Conservation (phyloP, 352 stramenopile species). For the Thraustochytrium striatum region DNA sequence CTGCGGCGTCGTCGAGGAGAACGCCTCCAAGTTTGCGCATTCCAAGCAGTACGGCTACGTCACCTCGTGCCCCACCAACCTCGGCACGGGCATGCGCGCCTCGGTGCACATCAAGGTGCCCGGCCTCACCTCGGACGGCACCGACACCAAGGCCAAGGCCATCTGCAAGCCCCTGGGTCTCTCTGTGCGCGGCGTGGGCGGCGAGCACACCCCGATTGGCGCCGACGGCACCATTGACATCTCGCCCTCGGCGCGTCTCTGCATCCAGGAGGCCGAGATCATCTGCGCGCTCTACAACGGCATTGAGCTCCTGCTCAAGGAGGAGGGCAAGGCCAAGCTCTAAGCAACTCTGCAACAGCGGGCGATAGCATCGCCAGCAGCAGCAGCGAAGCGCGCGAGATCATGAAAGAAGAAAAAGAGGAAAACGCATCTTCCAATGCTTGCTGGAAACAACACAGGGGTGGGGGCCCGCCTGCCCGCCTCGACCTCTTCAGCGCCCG, state of each 20-base stretch:
- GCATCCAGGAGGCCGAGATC: conserved; percentile 79
- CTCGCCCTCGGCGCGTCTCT: conserved; percentile 76
- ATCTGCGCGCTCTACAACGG: conserved; percentile 78
- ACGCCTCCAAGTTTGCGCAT: conserved; percentile 72
- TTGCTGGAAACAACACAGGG: too few species aligned
- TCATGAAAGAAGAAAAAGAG: background rate
- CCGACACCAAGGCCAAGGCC: conserved; percentile 68
- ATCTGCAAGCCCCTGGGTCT: conserved; percentile 73
- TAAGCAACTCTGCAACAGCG: conserved; percentile 14
- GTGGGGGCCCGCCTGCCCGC: too few species aligned
- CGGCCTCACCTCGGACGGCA: conserved; percentile 72
- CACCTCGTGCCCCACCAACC: conserved; percentile 76
- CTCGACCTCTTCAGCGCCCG: too few species aligned
- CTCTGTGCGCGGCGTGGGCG: conserved; percentile 68
- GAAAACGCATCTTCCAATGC: background rate
- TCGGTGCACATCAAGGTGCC: conserved; percentile 80
- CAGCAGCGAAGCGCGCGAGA: background rate
- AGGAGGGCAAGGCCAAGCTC: conserved; percentile 72
- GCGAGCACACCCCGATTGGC: conserved; percentile 77
- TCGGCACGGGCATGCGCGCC: conserved; percentile 76
- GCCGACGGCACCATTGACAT: conserved; percentile 75
- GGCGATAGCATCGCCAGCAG: too few species aligned
- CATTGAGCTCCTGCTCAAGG: conserved; percentile 73
- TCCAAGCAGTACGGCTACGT: conserved; percentile 74
- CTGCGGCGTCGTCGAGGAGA: conserved; percentile 68